Evolutionary conservation across 208 protist species (phyloP).

Genomic region (Trypanosoma mega): DNA sequence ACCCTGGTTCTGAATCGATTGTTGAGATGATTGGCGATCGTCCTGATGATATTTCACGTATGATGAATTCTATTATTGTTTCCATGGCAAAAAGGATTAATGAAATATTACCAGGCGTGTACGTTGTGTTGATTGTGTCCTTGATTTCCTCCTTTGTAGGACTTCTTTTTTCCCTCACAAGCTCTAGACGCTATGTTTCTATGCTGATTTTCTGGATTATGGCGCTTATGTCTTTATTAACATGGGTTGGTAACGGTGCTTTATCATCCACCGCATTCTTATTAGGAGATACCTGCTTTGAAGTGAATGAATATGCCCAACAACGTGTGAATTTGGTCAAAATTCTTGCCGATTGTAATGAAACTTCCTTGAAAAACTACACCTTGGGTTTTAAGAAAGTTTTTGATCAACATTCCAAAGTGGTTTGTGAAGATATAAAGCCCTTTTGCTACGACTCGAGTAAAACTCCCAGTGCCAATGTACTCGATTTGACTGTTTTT

Average conservation of each 20-base stretch:
- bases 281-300: constrained; percentile 32
- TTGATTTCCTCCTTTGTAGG: constrained; percentile 20
- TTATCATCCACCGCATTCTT: constrained; percentile 18
- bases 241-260: constrained; percentile 29
- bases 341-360: constrained; percentile 29
- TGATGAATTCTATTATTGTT: constrained; percentile 18
- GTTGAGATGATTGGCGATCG: too few species aligned
- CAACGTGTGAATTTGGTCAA: constrained; percentile 23
- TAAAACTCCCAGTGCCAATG: constrained; percentile 3
- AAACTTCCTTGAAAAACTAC: constrained; percentile 9
- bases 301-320: constrained; percentile 34
- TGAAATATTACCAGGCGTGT: constrained; percentile 25
- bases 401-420: not conserved
- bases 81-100: not conserved
- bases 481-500: constrained; percentile 13
- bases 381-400: constrained; percentile 1
- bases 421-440: constrained; percentile 3
- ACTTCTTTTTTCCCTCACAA: constrained; percentile 26
- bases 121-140: constrained; percentile 27
- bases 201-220: constrained; percentile 36
- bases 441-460: constrained; percentile 13
- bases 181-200: constrained; percentile 26
- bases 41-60: constrained; percentile 11
- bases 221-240: constrained; percentile 24
- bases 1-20: not conserved